These are phyloP conservation scores for Apiospora aurea DNA, from an alignment of 2,329 filamentous ascomycete species.

Conservation along the genomic window DNA sequence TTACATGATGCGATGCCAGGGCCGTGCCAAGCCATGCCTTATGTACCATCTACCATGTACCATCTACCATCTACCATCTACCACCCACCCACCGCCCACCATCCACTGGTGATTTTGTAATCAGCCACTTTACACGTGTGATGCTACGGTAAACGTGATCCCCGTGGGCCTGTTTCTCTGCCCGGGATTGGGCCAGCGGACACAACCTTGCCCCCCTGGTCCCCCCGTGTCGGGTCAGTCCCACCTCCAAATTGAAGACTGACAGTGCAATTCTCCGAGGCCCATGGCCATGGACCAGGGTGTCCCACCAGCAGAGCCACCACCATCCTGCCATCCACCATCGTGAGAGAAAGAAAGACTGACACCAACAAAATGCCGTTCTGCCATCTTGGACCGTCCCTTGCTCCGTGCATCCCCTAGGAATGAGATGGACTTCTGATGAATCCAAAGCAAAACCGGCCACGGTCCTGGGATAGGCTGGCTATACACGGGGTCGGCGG, in stretches of 20 bases:
- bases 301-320: too few species aligned
- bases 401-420: slow-evolving; percentile 1
- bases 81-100: too few species aligned
- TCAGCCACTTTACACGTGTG: not conserved
- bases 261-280: slow-evolving; percentile 11
- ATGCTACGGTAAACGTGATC: slow-evolving; percentile 7
- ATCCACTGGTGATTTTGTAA: not conserved
- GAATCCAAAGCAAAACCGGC: not conserved
- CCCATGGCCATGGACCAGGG: not conserved
- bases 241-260: not conserved
- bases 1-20: not conserved
- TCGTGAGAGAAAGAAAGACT: not conserved
- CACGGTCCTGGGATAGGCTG: slow-evolving; percentile 9
- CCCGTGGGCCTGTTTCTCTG: not conserved
- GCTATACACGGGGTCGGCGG: not conserved
- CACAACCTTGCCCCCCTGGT: slow-evolving; percentile 3
- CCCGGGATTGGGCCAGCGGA: not conserved
- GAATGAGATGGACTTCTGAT: not conserved
- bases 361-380: slow-evolving; percentile 12
- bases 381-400: not conserved
- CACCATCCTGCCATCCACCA: not conserved
- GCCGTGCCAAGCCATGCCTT: not conserved
- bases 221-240: not conserved
- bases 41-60: not conserved
- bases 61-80: not conserved